phyloP scores from a whole-genome alignment of 805 yeast species.

The Martiniozyma abietophila region DNA sequence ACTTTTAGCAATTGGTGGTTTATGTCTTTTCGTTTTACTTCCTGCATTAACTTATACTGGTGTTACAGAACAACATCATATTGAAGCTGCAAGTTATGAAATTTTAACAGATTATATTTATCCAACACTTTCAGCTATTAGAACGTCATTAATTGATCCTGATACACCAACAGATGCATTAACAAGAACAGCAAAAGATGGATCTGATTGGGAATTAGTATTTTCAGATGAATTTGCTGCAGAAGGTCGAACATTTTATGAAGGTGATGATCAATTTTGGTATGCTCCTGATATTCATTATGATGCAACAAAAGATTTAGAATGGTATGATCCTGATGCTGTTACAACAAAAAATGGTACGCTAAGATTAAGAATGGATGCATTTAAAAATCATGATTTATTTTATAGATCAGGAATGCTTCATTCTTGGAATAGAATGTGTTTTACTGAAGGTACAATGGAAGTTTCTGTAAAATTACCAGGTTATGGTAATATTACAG shows the following conservation, averaged over 20 bases:
- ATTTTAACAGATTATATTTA: constrained; percentile 47
- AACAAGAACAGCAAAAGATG: constrained; percentile 46
- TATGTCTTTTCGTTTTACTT: constrained; percentile 62
- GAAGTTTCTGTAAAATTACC: constrained; percentile 76
- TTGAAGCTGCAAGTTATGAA: background rate
- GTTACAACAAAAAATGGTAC: constrained; percentile 69
- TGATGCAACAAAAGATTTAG: constrained; percentile 81
- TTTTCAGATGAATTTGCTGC: constrained; percentile 88
- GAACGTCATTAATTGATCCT: constrained; percentile 55
- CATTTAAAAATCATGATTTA: constrained; percentile 67
- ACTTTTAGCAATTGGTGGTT: constrained; percentile 47
- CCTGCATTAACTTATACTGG: constrained; percentile 86
- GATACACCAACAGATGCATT: constrained; percentile 50
- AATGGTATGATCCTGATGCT: constrained; percentile 95
- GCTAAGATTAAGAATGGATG: constrained; percentile 63
- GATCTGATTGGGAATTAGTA: constrained; percentile 64
- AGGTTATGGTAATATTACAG: constrained; percentile 65
- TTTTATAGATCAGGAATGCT: constrained; percentile 86
- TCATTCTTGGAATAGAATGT: constrained; percentile 85
- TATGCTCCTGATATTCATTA: constrained; percentile 76
- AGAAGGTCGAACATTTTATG: constrained; percentile 84
- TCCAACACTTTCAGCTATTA: constrained; percentile 46
- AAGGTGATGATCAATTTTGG: constrained; percentile 89
- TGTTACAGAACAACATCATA: constrained; percentile 28
- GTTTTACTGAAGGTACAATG: constrained; percentile 76